A percentile compares a stretch with the other conserved stretches of the same genome.
Conservation (phyloP, 805 yeast genomes). For the Citeromyces matritensis region DNA sequence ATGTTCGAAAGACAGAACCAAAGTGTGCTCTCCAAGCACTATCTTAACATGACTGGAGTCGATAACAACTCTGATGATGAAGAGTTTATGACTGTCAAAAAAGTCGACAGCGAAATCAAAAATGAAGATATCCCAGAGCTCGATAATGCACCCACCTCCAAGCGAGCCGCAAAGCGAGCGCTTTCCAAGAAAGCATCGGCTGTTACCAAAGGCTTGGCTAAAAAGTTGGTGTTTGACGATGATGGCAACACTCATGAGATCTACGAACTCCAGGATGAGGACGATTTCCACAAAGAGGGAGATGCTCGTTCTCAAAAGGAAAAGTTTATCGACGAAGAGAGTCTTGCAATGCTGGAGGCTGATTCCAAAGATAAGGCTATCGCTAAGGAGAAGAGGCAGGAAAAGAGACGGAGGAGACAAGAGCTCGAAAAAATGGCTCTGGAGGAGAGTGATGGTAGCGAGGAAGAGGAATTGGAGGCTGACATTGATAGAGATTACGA, state of each 20-base stretch:
- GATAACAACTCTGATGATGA: constrained; percentile 35
- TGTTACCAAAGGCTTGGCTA: constrained; percentile 48
- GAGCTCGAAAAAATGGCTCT: constrained; percentile 50
- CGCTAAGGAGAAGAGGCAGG: constrained; percentile 67
- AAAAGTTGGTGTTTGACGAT: constrained; percentile 80
- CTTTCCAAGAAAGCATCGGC: constrained; percentile 68
- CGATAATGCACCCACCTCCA: constrained; percentile 49
- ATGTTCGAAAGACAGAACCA: constrained; percentile 95
- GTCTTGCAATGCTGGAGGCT: constrained; percentile 49
- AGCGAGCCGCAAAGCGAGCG: constrained; percentile 74
- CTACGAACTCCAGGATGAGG: constrained; percentile 84
- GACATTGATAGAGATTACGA: constrained; percentile 27
- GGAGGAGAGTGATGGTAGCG: constrained; percentile 20
- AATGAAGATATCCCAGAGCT: constrained; percentile 55
- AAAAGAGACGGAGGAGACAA: constrained; percentile 78
- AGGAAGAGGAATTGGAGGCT: constrained; percentile 7
- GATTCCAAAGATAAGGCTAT: constrained; percentile 68
- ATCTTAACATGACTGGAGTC: constrained; percentile 33
- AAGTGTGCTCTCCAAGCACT: constrained; percentile 81
- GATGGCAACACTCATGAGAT: constrained; percentile 88
- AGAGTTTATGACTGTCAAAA: constrained; percentile 71
- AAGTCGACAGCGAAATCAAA: constrained; percentile 55
- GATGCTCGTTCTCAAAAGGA: constrained; percentile 56
- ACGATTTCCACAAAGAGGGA: constrained; percentile 56
- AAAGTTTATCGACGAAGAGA: constrained; percentile 52